A percentile compares a stretch with the other conserved stretches of the same genome.
These are phyloP conservation scores for Amphicarpaea edgeworthii DNA, from an alignment of 306 rosid species.

Conservation along the genomic window DNA sequence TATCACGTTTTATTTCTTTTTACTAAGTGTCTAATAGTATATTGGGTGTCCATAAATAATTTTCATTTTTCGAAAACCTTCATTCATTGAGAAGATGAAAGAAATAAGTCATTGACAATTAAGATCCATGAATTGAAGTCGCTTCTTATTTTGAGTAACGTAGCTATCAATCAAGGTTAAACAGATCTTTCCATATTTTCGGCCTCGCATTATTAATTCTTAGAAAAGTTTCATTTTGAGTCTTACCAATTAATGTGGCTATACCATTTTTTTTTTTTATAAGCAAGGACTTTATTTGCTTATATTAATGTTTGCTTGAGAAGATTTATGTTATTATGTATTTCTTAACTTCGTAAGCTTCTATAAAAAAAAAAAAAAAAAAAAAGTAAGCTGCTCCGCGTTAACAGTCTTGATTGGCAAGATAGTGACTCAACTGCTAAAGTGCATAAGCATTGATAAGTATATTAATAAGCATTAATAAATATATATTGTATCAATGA, in stretches of 20 bases:
- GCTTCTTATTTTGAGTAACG: slow-evolving; percentile 18
- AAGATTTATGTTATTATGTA: not conserved
- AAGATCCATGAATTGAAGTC: not conserved
- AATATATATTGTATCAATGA: too few relatives aligned
- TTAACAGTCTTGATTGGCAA: too few relatives aligned
- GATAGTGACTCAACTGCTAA: not conserved
- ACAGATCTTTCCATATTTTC: not conserved
- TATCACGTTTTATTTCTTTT: too few relatives aligned
- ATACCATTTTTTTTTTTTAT: not conserved
- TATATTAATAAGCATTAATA: not conserved
- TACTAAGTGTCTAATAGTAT: too few relatives aligned
- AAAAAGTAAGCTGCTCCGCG: not conserved
- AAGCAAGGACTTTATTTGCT: not conserved
- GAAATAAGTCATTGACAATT: slow-evolving; percentile 9
- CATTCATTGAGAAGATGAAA: not conserved
- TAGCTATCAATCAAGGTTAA: slow-evolving; percentile 3
- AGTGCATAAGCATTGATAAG: not conserved
- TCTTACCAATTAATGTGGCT: not conserved
- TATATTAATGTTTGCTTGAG: not conserved
- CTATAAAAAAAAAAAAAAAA: not conserved
- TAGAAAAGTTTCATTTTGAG: not conserved
- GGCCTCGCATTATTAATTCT: not conserved
- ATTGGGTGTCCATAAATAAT: too few relatives aligned
- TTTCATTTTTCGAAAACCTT: too few relatives aligned
- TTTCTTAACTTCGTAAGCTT: not conserved